Evolutionary conservation across 805 yeast genomes (phyloP).

Genomic region (Zygoascus ofunaensis): DNA sequence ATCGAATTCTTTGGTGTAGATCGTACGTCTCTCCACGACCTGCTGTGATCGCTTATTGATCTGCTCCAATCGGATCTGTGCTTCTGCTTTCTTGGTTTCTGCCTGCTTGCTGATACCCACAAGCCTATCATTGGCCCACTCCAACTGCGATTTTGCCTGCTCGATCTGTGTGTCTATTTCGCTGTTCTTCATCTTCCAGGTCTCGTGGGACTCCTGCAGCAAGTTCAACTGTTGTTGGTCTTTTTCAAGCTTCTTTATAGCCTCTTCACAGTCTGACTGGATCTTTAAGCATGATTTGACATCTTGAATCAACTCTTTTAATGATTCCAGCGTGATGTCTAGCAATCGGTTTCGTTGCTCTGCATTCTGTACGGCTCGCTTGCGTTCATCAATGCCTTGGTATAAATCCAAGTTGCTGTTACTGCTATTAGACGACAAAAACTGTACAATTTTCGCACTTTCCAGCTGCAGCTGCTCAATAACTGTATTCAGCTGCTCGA

Average conservation of each 20-base stretch:
- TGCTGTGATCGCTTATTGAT: background rate
- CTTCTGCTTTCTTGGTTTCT: constrained; percentile 22
- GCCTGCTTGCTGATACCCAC: constrained; percentile 38
- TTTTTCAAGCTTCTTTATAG: constrained; percentile 36
- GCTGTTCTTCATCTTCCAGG: constrained; percentile 22
- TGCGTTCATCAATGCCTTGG: constrained; percentile 35
- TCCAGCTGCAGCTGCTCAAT: constrained; percentile 49
- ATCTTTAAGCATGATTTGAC: constrained; percentile 35
- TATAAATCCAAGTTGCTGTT: constrained; percentile 47
- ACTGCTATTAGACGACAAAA: constrained; percentile 52
- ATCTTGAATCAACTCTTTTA: constrained; percentile 44
- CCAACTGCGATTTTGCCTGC: background rate
- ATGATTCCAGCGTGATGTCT: constrained; percentile 47
- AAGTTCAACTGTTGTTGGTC: constrained; percentile 32
- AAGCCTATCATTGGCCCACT: constrained; percentile 35
- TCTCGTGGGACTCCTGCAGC: constrained; percentile 36
- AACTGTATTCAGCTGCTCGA: constrained; percentile 53
- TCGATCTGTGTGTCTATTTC: background rate
- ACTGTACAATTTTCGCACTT: constrained; percentile 49
- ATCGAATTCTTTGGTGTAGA: constrained; percentile 32
- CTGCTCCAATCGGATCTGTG: background rate
- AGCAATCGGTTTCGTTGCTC: constrained; percentile 45
- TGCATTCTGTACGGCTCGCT: constrained; percentile 31
- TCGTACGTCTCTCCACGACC: constrained; percentile 35
- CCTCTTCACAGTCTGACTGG: constrained; percentile 42